These are phyloP conservation scores for Candida quercuum DNA, from an alignment of 805 yeast genomes.

Conservation along the genomic window DNA sequence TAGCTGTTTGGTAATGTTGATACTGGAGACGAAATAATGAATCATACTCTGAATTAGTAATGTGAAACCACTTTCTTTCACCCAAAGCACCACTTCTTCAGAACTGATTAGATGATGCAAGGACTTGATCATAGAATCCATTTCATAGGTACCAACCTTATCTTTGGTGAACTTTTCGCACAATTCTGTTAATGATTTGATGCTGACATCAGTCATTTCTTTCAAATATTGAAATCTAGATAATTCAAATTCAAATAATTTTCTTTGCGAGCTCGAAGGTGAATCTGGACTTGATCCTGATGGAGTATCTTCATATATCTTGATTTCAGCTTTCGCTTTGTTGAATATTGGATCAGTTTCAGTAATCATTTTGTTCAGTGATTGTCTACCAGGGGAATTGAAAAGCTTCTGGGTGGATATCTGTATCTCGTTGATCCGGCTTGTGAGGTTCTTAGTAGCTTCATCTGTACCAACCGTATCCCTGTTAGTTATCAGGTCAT, in stretches of 20 bases:
- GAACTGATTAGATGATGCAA: constrained; percentile 12
- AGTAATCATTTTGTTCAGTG: constrained; percentile 15
- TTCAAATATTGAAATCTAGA: constrained; percentile 6
- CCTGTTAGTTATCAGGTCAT: constrained; percentile 7
- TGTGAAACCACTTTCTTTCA: constrained; percentile 14
- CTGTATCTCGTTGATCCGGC: constrained; percentile 16
- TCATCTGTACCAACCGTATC: constrained; percentile 17
- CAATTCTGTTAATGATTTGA: constrained; percentile 7
- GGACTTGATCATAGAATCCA: constrained; percentile 14
- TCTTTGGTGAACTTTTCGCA: constrained; percentile 12
- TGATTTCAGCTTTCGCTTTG: constrained; percentile 12
- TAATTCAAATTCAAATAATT: constrained; percentile 16
- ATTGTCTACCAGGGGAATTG: constrained; percentile 11
- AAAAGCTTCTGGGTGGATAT: constrained; percentile 21
- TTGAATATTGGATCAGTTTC: constrained; percentile 22
- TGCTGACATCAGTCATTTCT: constrained; percentile 5
- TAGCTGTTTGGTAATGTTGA: constrained; percentile 16
- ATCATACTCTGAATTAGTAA: constrained; percentile 9
- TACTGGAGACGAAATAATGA: constrained; percentile 18
- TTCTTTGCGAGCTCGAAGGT: constrained; percentile 3
- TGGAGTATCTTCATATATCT: constrained; percentile 21
- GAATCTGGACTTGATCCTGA: background rate
- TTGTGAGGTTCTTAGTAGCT: constrained; percentile 15
- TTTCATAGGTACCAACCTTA: constrained; percentile 6
- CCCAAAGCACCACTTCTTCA: constrained; percentile 14